Evolutionary conservation across 768 basidiomycete genomes (phyloP), one percentile per base, ranked within the genome.

Genomic region (Naganishia vaughanmartiniae): DNA sequence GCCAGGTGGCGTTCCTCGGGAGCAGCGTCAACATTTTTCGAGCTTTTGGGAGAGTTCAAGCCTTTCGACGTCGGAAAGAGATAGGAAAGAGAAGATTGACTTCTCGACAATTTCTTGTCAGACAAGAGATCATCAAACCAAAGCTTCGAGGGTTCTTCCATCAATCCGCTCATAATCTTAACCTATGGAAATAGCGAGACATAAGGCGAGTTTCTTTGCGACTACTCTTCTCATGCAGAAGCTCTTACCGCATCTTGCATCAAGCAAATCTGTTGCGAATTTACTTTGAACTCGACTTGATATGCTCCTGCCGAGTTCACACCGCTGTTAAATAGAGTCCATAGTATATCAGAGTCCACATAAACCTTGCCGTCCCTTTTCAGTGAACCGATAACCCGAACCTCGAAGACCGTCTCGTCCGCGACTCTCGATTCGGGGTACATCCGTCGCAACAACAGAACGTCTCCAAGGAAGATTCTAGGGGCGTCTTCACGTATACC

Each of bases 401-500:
- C 81, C 33, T 80, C 75, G 28, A 80, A 74, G 12, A 70, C 76
- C 24, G 73, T 60, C 0, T 67, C 67, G 14, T 72, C 72, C 45
- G 78, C 77, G 4, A 65, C 46, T 51, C 74, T 67, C 1, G 56
- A 30, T 15, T 65, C 66, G 0, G 71, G 71, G 12, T 74, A 70
- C 0, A 82, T 68, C 28, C 78, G 78, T 4, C 82, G 73, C 2
- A 82, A 39, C 31, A 73, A 45, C n/a, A 81, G 67, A 0, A 75
- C 66, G 68, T 82, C 82, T n/a, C 78, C 77, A 26, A 79, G 68
- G 28, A 74, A 72, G 33, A 83, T 74, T 1, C 74, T 72, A 9
- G 82, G 82, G 56, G 75, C 75, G 28, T 78, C 79, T 66, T 83
- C 82, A 26, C 82, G 72, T 33, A 82, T 79, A 0, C 78, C 80